Evolutionary conservation across 192 early-diverging fungal genomes (phyloP).

Genomic region (Dispira parvispora): DNA sequence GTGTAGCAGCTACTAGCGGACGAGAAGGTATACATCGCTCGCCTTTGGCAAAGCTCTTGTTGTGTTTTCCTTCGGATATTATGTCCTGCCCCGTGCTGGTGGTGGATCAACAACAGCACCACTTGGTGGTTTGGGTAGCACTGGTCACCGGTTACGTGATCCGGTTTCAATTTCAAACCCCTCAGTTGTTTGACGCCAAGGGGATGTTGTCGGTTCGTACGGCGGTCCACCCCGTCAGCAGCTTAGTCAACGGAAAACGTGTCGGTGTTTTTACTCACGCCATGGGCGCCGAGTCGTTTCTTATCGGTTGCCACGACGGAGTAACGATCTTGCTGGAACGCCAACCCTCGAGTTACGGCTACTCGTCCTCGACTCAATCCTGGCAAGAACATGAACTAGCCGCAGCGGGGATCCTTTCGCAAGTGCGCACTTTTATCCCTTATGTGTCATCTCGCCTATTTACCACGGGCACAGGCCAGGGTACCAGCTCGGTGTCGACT

Average conservation of each 20-base stretch:
- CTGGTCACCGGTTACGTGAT: background rate
- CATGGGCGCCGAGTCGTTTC: background rate
- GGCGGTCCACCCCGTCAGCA: background rate
- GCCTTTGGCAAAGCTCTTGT: background rate
- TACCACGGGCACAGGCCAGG: background rate
- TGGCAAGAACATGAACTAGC: background rate
- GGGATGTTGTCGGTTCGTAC: background rate
- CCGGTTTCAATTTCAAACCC: background rate
- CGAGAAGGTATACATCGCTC: background rate
- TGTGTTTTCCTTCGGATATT: background rate
- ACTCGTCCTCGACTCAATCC: background rate
- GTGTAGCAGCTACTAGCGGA: background rate
- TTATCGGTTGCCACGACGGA: conserved; percentile 4
- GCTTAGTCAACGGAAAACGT: background rate
- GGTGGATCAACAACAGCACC: background rate
- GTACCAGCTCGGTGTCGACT: background rate
- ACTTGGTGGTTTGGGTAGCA: background rate
- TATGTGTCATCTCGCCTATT: background rate
- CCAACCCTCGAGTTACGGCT: background rate
- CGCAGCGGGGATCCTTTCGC: background rate
- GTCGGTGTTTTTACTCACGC: background rate
- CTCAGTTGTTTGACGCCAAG: background rate
- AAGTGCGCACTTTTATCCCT: background rate
- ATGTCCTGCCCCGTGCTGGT: background rate
- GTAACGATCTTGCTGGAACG: background rate